Base-by-base conservation (phyloP, 352 stramenopile genomes). In the Phytopythium oedochilum region DNA sequence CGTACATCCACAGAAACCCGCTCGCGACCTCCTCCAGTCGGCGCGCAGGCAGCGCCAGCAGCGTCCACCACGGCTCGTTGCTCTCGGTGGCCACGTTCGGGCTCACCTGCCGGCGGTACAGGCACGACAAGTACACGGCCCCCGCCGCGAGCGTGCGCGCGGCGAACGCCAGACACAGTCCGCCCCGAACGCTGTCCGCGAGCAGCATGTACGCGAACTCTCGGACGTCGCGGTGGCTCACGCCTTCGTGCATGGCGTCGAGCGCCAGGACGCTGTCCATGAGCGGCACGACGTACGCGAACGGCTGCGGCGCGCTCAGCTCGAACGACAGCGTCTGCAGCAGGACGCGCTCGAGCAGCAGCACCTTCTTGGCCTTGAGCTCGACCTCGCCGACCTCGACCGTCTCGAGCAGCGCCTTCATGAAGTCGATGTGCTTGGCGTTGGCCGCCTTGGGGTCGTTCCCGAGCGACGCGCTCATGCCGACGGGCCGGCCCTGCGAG, bases 321-420 rank as follows among this genome's bases (percentile, higher is more conserved):
- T 93, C 75, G 49, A 91, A 93, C 23, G 72, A 78, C 15, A 93
- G 64, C 28, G 80, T 89, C 46, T 89, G 81, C 50, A 93, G 55
- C 49, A 93, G 29, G 26, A 93, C 71, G 47, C 83, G 61, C 67
- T 93, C 80, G 12, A 87, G 66, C 29, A 90, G 66, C 47, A 90
- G 62, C 53, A 93, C 78, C 23, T 84, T 85, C 22, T 57, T 63
- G 1, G 78, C 44, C 35, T 84, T 86, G 2, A 64, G 66, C 53
- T 91, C 83, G 23, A 93, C 72, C 43, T 89, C 74, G 31, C 74
- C 78, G 17, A 89, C 76, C 46, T 89, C 74, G 34, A 86, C 64
- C 1, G 78, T 55, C 35, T 88, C 74, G 14, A 87, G 57, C 20
- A 89, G 60, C 9, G 74, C 72, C 40, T 89, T 68, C 18, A 87